Base-by-base conservation (phyloP, 2,329 filamentous ascomycete genomes). In the Gremmenia infestans region DNA sequence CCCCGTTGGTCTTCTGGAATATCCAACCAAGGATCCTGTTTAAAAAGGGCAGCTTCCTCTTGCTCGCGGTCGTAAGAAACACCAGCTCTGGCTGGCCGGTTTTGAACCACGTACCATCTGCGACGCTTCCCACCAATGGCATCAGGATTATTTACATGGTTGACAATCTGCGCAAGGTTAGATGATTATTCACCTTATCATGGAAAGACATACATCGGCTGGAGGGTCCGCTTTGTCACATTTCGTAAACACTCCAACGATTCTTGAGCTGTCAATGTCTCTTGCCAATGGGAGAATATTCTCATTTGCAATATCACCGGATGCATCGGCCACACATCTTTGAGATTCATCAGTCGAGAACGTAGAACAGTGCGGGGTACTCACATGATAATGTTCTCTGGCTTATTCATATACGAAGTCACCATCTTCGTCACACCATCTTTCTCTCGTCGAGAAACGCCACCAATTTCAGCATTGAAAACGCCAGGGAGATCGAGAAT, bases 221-320 rank as follows among this genome's bases (percentile, higher is more conserved):
- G 60, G 55, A 37, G 66, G 56, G 2, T 55, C 48, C 9, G 61
- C 49, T 51, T 62, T 62, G n/a, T 74, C 72, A 42, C 72, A 73
- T 53, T 73, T 73, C 1, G 72, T 74, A 28, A 73, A 70, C 1
- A 73, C 72, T 0, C 72, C 70, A 15, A 74, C 63, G n/a, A 72
- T 60, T 2, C 70, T 64, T 1, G 60, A 61, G 11, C 64, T 67
- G 2, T 68, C 61, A 2, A 71, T 68, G 17, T 69, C 36, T 5
- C 57, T 58, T 2, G 71, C 70, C 22, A 71, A 17, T 2, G 57
- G 53, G 12, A 71, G 60, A 5, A 72, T 71, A 0, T 63, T 63
- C 25, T 72, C 69, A 14, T 66, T 67, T 1, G 62, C 53, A 5
- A 73, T 57, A 48, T 73, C 69, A 2, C 58, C 68, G 4, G 57